Evolutionary conservation across 2,329 filamentous ascomycete species (phyloP).

Genomic region (Fusarium albidum): DNA sequence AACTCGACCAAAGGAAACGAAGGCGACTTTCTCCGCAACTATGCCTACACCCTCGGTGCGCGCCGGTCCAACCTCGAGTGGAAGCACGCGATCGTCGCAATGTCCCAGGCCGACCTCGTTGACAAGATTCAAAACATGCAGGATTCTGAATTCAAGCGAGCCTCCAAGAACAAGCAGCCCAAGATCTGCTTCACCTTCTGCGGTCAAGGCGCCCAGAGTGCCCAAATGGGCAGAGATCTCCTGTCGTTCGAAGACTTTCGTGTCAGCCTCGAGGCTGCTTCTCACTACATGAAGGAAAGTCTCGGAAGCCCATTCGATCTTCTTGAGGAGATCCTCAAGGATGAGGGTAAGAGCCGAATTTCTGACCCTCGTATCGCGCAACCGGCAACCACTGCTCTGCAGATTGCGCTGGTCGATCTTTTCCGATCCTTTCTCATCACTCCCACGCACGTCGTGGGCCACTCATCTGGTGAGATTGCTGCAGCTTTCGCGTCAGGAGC

Average conservation of each 20-base stretch:
- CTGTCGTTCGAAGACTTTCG: conserved; percentile 53
- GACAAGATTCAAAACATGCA: conserved; percentile 37
- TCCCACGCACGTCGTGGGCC: conserved; percentile 50
- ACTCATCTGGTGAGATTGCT: conserved; percentile 58
- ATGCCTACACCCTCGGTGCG: conserved; percentile 56
- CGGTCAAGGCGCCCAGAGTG: conserved; percentile 54
- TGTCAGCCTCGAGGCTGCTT: conserved; percentile 47
- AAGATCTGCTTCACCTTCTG: conserved; percentile 53
- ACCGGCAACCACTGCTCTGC: conserved; percentile 52
- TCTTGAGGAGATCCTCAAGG: conserved; percentile 46
- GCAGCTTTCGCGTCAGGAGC: conserved; percentile 52
- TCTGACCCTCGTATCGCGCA: conserved; percentile 49
- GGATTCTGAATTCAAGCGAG: conserved; percentile 32
- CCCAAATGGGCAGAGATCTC: conserved; percentile 52
- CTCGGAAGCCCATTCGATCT: conserved; percentile 47
- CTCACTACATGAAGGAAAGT: conserved; percentile 39
- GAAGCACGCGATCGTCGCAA: conserved; percentile 50
- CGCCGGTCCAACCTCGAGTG: conserved; percentile 56
- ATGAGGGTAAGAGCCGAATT: conserved; percentile 39
- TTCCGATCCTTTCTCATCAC: conserved; percentile 44
- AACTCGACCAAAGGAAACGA: conserved; percentile 18
- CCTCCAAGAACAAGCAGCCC: conserved; percentile 37
- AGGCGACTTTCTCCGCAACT: conserved; percentile 45
- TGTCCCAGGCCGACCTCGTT: conserved; percentile 44
- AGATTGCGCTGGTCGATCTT: conserved; percentile 53